Percentiles rank a stretch among this genome's conserved stretches.
Conservation (phyloP, 306 rosid genomes). For the Prosopis cineraria region DNA sequence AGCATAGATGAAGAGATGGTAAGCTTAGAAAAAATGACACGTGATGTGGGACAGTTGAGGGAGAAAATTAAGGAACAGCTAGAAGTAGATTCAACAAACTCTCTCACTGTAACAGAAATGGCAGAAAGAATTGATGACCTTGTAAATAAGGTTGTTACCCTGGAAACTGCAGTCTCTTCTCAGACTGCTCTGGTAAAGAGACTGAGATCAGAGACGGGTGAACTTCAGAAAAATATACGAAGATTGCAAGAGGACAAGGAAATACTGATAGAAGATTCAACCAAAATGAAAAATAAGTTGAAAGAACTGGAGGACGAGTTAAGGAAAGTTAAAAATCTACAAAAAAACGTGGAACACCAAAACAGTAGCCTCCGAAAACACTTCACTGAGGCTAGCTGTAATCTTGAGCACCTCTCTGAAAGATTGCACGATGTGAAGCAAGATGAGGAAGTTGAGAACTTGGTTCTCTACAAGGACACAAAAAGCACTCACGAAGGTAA, state of each 20-base stretch:
- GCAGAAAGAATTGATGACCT: slow-evolving; percentile 86
- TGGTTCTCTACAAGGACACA: slow-evolving; percentile 40
- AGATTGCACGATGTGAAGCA: slow-evolving; percentile 57
- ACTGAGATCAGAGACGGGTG: slow-evolving; percentile 65
- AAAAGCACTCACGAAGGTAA: slow-evolving; percentile 32
- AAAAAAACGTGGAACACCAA: slow-evolving; percentile 47
- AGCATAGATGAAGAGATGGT: slow-evolving; percentile 40
- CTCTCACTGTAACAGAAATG: slow-evolving; percentile 65
- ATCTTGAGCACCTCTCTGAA: slow-evolving; percentile 65
- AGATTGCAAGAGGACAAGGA: slow-evolving; percentile 77
- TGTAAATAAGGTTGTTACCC: slow-evolving; percentile 65
- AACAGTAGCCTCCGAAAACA: slow-evolving; percentile 55
- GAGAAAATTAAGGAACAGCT: slow-evolving; percentile 47
- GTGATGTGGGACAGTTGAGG: slow-evolving; percentile 31
- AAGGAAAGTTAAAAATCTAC: slow-evolving; percentile 49
- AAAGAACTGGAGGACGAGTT: slow-evolving; percentile 75
- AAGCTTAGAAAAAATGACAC: slow-evolving; percentile 32
- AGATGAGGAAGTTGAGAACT: slow-evolving; percentile 48
- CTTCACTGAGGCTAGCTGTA: slow-evolving; percentile 67
- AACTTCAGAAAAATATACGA: slow-evolving; percentile 51
- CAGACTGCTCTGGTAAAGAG: slow-evolving; percentile 59
- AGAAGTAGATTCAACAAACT: slow-evolving; percentile 40
- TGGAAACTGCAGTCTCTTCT: slow-evolving; percentile 70
- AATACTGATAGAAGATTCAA: slow-evolving; percentile 56
- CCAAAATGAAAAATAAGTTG: slow-evolving; percentile 51